A percentile compares a stretch with the other conserved stretches of the same genome.
Evolutionary conservation across 179 eudicot genomes (phyloP).

Genomic region (Heliamphora pulchella): DNA sequence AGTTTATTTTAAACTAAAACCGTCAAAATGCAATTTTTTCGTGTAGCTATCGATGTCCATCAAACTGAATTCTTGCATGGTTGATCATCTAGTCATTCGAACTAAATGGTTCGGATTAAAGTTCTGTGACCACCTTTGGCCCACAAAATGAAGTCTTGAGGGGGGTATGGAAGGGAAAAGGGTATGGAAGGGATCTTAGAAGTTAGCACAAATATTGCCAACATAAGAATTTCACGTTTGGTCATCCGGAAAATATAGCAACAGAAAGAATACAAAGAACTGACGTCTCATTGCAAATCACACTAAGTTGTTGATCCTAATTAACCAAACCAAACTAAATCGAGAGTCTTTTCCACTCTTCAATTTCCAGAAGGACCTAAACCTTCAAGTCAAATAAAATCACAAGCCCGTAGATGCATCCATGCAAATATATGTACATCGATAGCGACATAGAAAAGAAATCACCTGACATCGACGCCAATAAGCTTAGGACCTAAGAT

Average conservation of each 20-base stretch:
- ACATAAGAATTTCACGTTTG: background rate
- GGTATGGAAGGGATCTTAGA: background rate
- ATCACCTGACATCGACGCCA: constrained; percentile 79
- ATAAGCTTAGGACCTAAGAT: constrained; percentile 63
- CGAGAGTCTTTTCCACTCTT: background rate
- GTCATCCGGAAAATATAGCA: background rate
- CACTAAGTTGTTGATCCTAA: background rate
- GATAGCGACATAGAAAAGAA: background rate
- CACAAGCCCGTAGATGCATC: background rate
- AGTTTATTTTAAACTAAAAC: too few relatives aligned
- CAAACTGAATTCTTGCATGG: too few relatives aligned
- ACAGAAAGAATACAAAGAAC: background rate
- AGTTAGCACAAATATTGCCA: background rate
- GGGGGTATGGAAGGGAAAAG: too few relatives aligned
- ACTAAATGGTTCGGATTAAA: too few relatives aligned
- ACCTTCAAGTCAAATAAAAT: background rate
- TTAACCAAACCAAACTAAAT: background rate
- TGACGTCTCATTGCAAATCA: background rate
- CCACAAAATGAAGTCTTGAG: too few relatives aligned
- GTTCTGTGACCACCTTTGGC: too few relatives aligned
- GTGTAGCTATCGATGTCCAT: too few relatives aligned
- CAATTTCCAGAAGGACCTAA: background rate
- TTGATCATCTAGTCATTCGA: too few relatives aligned
- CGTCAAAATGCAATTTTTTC: too few relatives aligned
- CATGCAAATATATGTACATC: background rate